Evolutionary conservation across 2,329 filamentous ascomycete genomes (phyloP).

Genomic region (Diaporthe nobilis): DNA sequence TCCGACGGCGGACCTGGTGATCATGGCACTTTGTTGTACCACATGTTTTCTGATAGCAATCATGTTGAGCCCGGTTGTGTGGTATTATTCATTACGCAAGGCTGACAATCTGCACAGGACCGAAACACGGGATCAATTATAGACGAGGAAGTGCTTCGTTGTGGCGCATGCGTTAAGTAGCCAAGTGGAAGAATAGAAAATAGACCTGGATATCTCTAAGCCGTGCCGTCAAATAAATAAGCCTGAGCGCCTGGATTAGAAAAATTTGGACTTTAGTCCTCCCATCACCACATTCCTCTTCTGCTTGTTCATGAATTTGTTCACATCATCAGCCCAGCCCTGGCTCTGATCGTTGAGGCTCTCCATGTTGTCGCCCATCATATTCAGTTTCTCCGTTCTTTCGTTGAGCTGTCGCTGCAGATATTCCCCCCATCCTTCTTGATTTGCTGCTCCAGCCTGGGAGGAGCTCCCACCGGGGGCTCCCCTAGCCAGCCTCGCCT

Average conservation of each 20-base stretch:
- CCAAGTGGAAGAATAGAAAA: neutral
- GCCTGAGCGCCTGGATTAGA: constrained; percentile 43
- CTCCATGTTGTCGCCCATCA: constrained; percentile 89
- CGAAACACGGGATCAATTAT: neutral
- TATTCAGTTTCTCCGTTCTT: constrained; percentile 86
- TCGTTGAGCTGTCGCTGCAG: constrained; percentile 91
- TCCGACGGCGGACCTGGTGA: neutral
- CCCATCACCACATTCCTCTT: constrained; percentile 88
- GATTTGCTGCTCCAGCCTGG: constrained; percentile 48
- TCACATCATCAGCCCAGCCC: constrained; percentile 89
- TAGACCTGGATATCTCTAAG: constrained; percentile 30
- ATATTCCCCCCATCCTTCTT: constrained; percentile 83
- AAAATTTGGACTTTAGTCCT: constrained; percentile 73
- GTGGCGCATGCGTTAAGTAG: neutral
- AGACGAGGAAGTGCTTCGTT: too few relatives aligned
- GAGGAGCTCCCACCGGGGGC: constrained; percentile 50
- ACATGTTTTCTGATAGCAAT: neutral
- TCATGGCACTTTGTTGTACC: neutral
- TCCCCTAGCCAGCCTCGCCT: constrained; percentile 71
- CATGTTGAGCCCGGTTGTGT: constrained; percentile 7
- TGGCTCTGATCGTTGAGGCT: constrained; percentile 84
- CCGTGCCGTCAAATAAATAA: neutral
- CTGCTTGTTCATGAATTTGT: constrained; percentile 87
- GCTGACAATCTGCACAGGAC: neutral
- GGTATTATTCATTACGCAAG: neutral